A percentile compares a stretch with the other conserved stretches of the same genome.
These are phyloP conservation scores for Talaromyces amestolkiae DNA, from an alignment of 2,329 filamentous ascomycete species.

Conservation along the genomic window DNA sequence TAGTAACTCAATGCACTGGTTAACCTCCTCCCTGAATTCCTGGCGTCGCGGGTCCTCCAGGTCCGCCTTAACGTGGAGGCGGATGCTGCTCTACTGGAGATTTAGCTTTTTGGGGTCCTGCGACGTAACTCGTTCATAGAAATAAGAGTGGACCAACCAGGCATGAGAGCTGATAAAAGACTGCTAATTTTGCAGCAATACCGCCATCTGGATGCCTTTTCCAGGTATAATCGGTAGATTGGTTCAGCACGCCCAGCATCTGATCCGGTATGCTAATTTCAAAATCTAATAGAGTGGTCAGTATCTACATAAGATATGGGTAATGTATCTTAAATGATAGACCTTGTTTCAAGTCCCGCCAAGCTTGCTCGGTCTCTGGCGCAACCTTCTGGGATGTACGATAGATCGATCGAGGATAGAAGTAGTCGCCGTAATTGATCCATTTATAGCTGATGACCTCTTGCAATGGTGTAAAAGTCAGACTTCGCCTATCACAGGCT, in stretches of 20 bases:
- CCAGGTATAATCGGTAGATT: constrained; percentile 2
- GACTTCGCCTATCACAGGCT: background rate
- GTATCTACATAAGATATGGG: too few species aligned
- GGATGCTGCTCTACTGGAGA: background rate
- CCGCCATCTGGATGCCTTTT: background rate
- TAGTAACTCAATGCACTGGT: constrained; percentile 9
- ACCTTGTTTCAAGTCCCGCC: constrained; percentile 1
- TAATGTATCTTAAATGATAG: background rate
- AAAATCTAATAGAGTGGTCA: background rate
- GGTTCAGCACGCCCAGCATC: background rate
- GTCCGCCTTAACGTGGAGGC: background rate
- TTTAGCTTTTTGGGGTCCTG: too few species aligned
- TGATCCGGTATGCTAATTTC: constrained; percentile 7
- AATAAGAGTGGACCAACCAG: background rate
- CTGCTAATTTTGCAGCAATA: constrained; percentile 6
- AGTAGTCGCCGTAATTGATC: constrained; percentile 9
- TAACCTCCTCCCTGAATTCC: background rate
- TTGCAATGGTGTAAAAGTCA: background rate
- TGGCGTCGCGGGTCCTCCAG: background rate
- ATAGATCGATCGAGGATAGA: constrained; percentile 4
- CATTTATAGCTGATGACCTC: constrained; percentile 5
- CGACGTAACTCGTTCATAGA: background rate
- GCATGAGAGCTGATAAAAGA: constrained; percentile 9
- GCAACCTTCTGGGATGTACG: background rate
- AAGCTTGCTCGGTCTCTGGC: background rate